Evolutionary conservation across 176 grass and related monocot genomes (phyloP).

Genomic region (Hsuehochloa calcarea): DNA sequence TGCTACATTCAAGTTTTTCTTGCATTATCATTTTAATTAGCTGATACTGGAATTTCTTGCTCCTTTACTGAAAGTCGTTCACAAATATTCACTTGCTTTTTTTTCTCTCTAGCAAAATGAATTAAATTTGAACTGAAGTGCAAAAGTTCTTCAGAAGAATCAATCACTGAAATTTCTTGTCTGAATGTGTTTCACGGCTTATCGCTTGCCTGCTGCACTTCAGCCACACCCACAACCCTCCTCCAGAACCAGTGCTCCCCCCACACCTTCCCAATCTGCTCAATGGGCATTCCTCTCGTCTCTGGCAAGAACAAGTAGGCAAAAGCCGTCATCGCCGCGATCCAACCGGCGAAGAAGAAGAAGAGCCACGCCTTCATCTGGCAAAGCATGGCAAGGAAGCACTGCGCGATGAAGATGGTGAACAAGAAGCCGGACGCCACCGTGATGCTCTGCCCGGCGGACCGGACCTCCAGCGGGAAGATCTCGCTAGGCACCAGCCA

Average conservation of each 20-base stretch:
- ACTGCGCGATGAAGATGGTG: slow-evolving; percentile 40
- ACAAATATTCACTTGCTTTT: too few relatives aligned
- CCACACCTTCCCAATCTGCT: slow-evolving; percentile 47
- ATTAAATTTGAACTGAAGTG: too few relatives aligned
- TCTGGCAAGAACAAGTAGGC: slow-evolving; percentile 42
- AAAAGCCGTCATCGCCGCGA: slow-evolving; percentile 35
- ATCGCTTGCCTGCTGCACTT: background rate
- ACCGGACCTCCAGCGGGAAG: slow-evolving; percentile 46
- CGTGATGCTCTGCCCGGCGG: slow-evolving; percentile 36
- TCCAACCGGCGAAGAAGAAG: slow-evolving; percentile 55
- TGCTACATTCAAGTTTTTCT: too few relatives aligned
- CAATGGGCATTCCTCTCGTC: slow-evolving; percentile 42
- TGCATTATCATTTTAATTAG: too few relatives aligned
- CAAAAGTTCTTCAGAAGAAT: too few relatives aligned
- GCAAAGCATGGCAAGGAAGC: slow-evolving; percentile 45
- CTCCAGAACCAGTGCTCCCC: slow-evolving; percentile 46
- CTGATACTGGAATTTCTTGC: too few relatives aligned
- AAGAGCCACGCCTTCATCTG: slow-evolving; percentile 39
- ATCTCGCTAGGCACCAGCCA: slow-evolving; percentile 61
- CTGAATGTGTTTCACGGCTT: background rate
- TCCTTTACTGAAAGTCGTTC: too few relatives aligned
- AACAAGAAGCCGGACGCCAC: slow-evolving; percentile 41
- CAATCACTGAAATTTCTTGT: background rate
- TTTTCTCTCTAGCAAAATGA: too few relatives aligned
- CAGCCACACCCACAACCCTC: background rate